Evolutionary conservation across 2,329 filamentous ascomycete genomes (phyloP), one percentile per base, ranked within the genome.

Genomic region (Curvularia sp.): DNA sequence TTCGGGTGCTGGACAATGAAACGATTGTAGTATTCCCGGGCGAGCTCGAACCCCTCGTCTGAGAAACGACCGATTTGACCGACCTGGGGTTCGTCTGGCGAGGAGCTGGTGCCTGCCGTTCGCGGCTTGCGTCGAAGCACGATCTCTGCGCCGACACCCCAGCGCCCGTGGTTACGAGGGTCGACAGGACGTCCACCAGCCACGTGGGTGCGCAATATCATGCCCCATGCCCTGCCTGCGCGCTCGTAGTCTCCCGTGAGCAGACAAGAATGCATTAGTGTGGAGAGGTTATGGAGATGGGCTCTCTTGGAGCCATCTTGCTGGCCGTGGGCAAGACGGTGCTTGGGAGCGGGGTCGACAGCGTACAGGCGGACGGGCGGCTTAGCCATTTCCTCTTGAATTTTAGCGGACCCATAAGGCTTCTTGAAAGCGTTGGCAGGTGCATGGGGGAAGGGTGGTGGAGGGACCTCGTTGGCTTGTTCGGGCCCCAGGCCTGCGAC

Each of bases 81-180:
- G 21, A 21, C 36, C 30, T 32, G 23, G 19, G 45, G 42, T 32
- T 15, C 42, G 34, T 42, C 32, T 47, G 34, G 41, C 15, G 38
- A 30, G 27, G 15, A 36, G 21, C 36, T 38, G 39, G 27, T n/a
- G 27, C 60, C 23, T 19, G 34, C 19, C 39, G 5, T 49, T 25
- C 18, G 34, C 32, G 65, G 46, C 19, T 57, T 74, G 61, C 77
- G 77, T 15, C 89, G 85, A 78, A 96, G 87, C 55, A 97, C 78
- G 19, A 97, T 86, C 77, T 97, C 93, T 2, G 91, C 92, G 0
- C 92, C 93, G 43, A 97, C 84, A 13, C 89, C 89, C 94, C 93
- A 97, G 64, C 90, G 84, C 34, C 86, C 84, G 68, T 88, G 83
- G 19, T 81, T 81, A 38, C 92, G 85, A 47, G 94, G 75, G 72